phyloP scores from a whole-genome alignment of 495 filamentous ascomycete species.

The Sabuloglossum arenarium region DNA sequence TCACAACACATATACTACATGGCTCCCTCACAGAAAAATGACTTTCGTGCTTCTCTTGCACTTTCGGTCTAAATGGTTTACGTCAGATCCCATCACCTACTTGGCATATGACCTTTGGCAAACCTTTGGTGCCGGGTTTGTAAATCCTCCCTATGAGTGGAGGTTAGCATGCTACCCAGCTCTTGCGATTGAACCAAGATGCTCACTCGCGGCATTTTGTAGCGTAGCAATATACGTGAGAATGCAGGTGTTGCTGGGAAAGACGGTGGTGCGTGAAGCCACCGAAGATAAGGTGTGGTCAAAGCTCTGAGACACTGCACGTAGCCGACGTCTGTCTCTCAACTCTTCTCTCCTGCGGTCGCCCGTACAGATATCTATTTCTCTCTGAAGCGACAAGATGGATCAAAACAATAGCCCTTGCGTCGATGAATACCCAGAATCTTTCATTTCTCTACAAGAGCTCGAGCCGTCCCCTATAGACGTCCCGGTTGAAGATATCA shows the following conservation, averaged over 20 bases:
- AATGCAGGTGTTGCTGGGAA: neutral
- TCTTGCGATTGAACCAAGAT: neutral
- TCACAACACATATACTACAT: neutral
- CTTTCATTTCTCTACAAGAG: constrained; percentile 28
- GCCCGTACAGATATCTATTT: neutral
- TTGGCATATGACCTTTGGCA: neutral
- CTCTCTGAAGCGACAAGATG: neutral
- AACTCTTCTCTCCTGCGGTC: neutral
- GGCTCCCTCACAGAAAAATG: constrained; percentile 50
- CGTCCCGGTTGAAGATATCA: neutral
- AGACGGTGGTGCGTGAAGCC: neutral
- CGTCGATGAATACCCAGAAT: neutral
- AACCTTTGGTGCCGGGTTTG: constrained; percentile 12
- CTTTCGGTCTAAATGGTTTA: constrained; percentile 43
- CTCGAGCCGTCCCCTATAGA: constrained; percentile 71
- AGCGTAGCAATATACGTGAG: neutral
- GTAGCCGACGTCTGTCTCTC: too few relatives aligned
- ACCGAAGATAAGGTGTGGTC: constrained; percentile 16
- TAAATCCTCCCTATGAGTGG: constrained; percentile 4
- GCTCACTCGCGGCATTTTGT: neutral
- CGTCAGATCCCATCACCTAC: neutral
- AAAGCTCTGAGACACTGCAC: constrained; percentile 15
- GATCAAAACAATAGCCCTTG: neutral
- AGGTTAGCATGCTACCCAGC: neutral
- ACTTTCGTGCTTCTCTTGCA: constrained; percentile 67